Base-by-base conservation (phyloP, 139 green algal genomes). In the Chlorella sp. region DNA sequence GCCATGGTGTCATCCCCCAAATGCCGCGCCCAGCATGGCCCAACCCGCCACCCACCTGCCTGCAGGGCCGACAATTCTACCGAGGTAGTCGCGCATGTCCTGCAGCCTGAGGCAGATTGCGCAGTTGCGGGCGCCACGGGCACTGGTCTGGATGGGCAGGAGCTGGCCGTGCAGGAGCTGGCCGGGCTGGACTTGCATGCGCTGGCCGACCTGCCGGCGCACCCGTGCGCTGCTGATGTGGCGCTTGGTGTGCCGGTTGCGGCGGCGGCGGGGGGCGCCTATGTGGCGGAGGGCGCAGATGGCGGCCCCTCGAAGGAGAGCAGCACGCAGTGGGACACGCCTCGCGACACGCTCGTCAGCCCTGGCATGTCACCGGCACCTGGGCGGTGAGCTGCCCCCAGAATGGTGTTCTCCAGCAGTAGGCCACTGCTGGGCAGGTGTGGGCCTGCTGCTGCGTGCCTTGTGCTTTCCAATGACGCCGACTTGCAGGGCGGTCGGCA, bases 121-220 rank as follows among this genome's bases (percentile, higher is more conserved):
- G 73, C 67, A 38, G 36, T 16, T 8, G 34, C 40, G 36, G 36
- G 16, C 16, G 34, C 19, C 7, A 16, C 24, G 14, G 3, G 9
- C 46, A 36, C 34, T 26, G 44, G 34, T 19, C 34, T 13, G 76
- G 54, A 6, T 20, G 51, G 51, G 13, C 51, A 60, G 51, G 13
- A 60, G 51, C 13, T 16, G 14, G 51, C 13, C 51, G 51, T 11
- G 14, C 51, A 60, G 51, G 81, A 78, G 48, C 70, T 85, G 28
- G 56, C 6, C 2, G 68, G 69, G 36, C 81, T 85, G 34, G 68
- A 85, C 81, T 38, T 85, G 69, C 81, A 85, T 34, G 81, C 81
- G 48, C 69, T 85, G 19, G 81, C 81, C 8, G 77, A 83, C 77
- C 77, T 83, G 22, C 40, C 76, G 2, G 26, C 58, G 54, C 54